phyloP scores from a whole-genome alignment of 352 stramenopile species.

The Phytophthora crassamura region DNA sequence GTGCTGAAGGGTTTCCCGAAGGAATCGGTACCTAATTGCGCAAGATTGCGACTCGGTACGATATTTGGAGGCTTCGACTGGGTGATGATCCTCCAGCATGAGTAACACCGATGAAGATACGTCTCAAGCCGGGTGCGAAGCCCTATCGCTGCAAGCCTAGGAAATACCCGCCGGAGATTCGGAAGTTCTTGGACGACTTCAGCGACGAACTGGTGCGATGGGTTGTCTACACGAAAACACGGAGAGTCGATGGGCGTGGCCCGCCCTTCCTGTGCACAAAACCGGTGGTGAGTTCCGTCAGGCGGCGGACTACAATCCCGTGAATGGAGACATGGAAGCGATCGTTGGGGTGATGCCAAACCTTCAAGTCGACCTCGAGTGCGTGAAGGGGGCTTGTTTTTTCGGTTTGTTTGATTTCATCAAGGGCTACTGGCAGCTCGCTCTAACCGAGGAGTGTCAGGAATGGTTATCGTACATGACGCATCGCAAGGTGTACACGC shows the following conservation, averaged over 20 bases:
- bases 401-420: slow-evolving; percentile 27
- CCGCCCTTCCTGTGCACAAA: slow-evolving; percentile 24
- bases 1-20: too few relatives aligned
- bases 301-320: slow-evolving; percentile 27
- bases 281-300: slow-evolving; percentile 17
- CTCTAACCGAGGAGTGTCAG: background rate
- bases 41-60: too few relatives aligned
- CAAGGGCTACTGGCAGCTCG: slow-evolving; percentile 4
- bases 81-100: too few relatives aligned
- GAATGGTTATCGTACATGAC: slow-evolving; percentile 33
- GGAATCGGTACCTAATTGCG: too few relatives aligned
- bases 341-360: slow-evolving; percentile 32
- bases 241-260: slow-evolving; percentile 21
- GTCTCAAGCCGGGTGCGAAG: slow-evolving; percentile 13
- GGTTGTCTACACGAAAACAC: slow-evolving; percentile 29
- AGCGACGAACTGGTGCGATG: slow-evolving; percentile 19
- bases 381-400: background rate
- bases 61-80: too few relatives aligned
- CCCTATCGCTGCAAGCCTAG: slow-evolving; percentile 19
- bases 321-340: slow-evolving; percentile 18
- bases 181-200: slow-evolving; percentile 19
- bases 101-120: slow-evolving; percentile 26
- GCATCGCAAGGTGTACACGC: slow-evolving; percentile 17
- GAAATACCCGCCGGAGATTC: slow-evolving; percentile 19
- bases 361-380: slow-evolving; percentile 10